A percentile compares a stretch with the other conserved stretches of the same genome.
phyloP scores from a whole-genome alignment of 495 filamentous ascomycete species.

The Cladorrhinum samala region DNA sequence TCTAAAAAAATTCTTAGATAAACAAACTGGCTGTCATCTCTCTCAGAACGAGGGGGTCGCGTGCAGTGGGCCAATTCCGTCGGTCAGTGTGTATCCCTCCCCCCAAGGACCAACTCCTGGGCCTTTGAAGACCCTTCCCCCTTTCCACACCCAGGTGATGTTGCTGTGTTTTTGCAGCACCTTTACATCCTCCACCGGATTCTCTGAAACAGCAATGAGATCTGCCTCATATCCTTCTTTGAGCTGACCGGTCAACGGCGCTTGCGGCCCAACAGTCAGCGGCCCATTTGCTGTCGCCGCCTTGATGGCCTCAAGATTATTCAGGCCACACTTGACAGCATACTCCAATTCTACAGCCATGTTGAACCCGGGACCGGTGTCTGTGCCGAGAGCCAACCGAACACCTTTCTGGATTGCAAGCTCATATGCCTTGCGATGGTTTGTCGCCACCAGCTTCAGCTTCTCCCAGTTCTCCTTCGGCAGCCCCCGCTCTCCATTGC shows the following conservation, averaged over 20 bases:
- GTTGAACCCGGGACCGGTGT: conserved; percentile 39
- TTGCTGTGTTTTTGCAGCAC: conserved; percentile 36
- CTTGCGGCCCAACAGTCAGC: conserved; percentile 37
- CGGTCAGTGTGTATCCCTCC: conserved; percentile 15
- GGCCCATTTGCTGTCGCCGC: conserved; percentile 47
- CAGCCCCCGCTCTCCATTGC: conserved; percentile 25
- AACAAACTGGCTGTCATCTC: no score
- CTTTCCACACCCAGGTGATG: conserved; percentile 44
- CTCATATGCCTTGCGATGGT: conserved; percentile 33
- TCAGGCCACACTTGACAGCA: conserved; percentile 46
- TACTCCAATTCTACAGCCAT: conserved; percentile 43
- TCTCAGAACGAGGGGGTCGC: neutral
- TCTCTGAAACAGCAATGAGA: conserved; percentile 38
- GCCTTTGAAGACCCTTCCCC: conserved; percentile 37
- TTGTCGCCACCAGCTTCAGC: conserved; percentile 28
- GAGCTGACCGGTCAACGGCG: conserved; percentile 43
- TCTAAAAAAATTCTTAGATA: no score
- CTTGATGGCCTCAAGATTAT: conserved; percentile 46
- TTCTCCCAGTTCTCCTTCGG: conserved; percentile 36
- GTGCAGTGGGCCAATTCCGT: neutral
- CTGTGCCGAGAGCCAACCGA: conserved; percentile 40
- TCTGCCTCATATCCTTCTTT: conserved; percentile 46
- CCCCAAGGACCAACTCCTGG: conserved; percentile 35
- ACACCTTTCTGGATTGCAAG: conserved; percentile 35
- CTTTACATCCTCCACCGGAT: conserved; percentile 42